Percentiles rank a stretch among this genome's conserved stretches.
Evolutionary conservation across 1,139 yeast genomes (phyloP).

Genomic region (Geotrichum phurueaensis): DNA sequence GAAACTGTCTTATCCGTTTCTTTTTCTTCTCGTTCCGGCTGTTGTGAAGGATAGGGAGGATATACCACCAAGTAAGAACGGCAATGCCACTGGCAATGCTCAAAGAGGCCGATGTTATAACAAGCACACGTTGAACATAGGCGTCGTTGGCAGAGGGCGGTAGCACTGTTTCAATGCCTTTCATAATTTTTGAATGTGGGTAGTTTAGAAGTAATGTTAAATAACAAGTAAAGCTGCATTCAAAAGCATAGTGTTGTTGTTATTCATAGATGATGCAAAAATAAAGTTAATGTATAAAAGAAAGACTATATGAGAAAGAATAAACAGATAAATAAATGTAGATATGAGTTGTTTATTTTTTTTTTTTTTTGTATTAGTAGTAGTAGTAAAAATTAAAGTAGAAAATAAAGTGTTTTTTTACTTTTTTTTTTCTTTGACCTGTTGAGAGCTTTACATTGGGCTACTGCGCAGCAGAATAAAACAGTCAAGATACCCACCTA

Average conservation of each 20-base stretch:
- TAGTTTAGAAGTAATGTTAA: background rate
- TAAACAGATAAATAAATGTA: background rate
- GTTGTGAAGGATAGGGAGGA: constrained; percentile 7
- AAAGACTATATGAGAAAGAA: background rate
- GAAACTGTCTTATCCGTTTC: constrained; percentile 40
- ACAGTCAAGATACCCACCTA: too few species aligned
- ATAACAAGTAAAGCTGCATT: background rate
- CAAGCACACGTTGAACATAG: constrained; percentile 14
- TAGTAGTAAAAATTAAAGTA: background rate
- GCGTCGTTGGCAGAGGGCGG: constrained; percentile 6
- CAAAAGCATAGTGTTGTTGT: background rate
- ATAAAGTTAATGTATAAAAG: background rate
- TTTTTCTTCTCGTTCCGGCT: background rate
- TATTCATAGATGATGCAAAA: background rate
- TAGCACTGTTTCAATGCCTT: background rate
- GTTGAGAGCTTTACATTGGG: too few species aligned
- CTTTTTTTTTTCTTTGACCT: too few species aligned
- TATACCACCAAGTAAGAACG: constrained; percentile 18
- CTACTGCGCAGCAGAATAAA: too few species aligned
- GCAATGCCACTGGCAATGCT: constrained; percentile 14
- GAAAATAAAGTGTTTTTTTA: background rate
- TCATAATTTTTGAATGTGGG: background rate
- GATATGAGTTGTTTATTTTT: background rate
- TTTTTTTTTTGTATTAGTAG: background rate
- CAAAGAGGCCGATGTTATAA: constrained; percentile 13